Base-by-base conservation (phyloP, 169 alveolate genomes). In the Ichthyophthirius multifiliis region DNA sequence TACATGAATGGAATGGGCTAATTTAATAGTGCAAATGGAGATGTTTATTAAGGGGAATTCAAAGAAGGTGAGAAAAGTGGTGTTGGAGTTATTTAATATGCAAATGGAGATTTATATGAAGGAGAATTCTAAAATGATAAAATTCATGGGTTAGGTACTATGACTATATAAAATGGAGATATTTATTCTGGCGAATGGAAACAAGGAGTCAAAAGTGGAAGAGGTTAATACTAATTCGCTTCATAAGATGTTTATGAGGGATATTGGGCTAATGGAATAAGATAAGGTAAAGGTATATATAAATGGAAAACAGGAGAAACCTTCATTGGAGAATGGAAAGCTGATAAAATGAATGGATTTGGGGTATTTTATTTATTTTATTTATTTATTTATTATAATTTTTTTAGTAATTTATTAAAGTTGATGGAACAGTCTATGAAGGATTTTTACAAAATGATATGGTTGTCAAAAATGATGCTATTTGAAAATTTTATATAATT, bases 11-110 rank as follows among this genome's bases (percentile, higher is more conserved):
- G 89, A 3, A 77, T 74, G 27, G 94, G 94, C 20, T 74, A 55
- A 12, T 89, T 85, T 31, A 20, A 34, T 18, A 83, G 82, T 80
- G 79, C 86, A 18, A 87, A 89, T 76, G 92, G 92, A n/a, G 83
- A 85, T 48, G 27, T 74, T 27, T 89, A 89, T 80, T 46, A 71
- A 67, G 94, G 94, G 16, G 82, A 81, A 37, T 81, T 76, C 63
- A 71, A 71, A 15, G 86, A 81, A 20, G 86, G 86, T 0, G 86
- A 81, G 34, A 67, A 81, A 37, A 64, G 75, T 48, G 86, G 82
- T 5, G 73, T 48, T 18, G 86, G 86, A 47, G 65, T 73, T 10
- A 71, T 48, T 18, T 27, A 35, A 6, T 81, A 81, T 48, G 63
- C 75, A 3, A 46, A 46, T 31, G 86, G 86, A 1, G 86, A 81